phyloP scores from a whole-genome alignment of 805 yeast species.

The Saccharomycopsis sp. region DNA sequence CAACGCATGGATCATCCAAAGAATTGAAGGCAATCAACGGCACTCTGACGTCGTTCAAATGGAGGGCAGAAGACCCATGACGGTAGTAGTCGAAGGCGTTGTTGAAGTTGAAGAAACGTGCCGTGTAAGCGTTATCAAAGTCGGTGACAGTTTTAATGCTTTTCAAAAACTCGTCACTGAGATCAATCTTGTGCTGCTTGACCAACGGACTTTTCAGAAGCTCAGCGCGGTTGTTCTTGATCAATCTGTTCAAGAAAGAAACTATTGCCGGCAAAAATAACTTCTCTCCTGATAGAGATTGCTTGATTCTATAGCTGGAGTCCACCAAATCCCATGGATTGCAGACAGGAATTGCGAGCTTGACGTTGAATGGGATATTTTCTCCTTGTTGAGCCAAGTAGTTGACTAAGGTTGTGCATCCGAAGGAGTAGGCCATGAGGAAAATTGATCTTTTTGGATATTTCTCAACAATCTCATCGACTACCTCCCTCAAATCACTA shows the following conservation, averaged over 20 bases:
- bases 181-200: slow-evolving; percentile 20
- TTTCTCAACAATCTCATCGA: slow-evolving; percentile 40
- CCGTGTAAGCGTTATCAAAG: slow-evolving; percentile 58
- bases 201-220: slow-evolving; percentile 28
- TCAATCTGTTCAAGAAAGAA: slow-evolving; percentile 35
- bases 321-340: slow-evolving; percentile 70
- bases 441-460: slow-evolving; percentile 62
- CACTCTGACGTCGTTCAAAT: slow-evolving; percentile 48
- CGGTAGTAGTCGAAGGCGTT: slow-evolving; percentile 57
- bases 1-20: slow-evolving; percentile 61
- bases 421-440: slow-evolving; percentile 65
- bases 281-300: slow-evolving; percentile 33
- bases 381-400: slow-evolving; percentile 64
- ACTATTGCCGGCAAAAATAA: slow-evolving; percentile 38
- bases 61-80: slow-evolving; percentile 54
- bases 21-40: slow-evolving; percentile 59
- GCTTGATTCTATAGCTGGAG: slow-evolving; percentile 39
- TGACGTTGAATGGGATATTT: slow-evolving; percentile 12
- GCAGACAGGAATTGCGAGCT: slow-evolving; percentile 54
- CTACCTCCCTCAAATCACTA: slow-evolving; percentile 55
- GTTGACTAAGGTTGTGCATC: slow-evolving; percentile 60
- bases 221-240: slow-evolving; percentile 38
- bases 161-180: slow-evolving; percentile 30
- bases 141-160: slow-evolving; percentile 38
- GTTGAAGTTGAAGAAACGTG: slow-evolving; percentile 55